Percentiles rank a stretch among this genome's conserved stretches.
Conservation (phyloP, 2,329 filamentous ascomycete genomes). For the Sphaerulina musiva region DNA sequence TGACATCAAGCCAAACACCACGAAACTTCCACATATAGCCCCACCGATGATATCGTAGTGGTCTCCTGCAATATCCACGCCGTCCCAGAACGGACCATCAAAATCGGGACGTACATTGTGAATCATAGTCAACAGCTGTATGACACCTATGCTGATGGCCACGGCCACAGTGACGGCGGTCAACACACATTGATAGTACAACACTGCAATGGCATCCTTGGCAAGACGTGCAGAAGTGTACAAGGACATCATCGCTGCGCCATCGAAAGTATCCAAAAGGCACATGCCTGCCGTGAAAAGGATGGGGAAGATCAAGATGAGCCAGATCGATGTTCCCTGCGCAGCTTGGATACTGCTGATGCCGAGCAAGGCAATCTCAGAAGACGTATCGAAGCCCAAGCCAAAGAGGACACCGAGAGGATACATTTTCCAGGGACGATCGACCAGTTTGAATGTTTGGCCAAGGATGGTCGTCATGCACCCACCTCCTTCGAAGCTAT, state of each 20-base stretch:
- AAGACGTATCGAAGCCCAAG: conserved; percentile 90
- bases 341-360: conserved; percentile 84
- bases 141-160: conserved; percentile 73
- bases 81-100: conserved; percentile 80
- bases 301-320: conserved; percentile 85
- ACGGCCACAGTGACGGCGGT: conserved; percentile 78
- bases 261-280: conserved; percentile 83
- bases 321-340: conserved; percentile 81
- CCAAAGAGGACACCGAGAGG: conserved; percentile 80
- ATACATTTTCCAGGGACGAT: conserved; percentile 90
- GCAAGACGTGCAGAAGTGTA: conserved; percentile 77
- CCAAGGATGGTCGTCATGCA: conserved; percentile 66
- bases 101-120: conserved; percentile 65
- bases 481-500: conserved; percentile 70
- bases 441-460: conserved; percentile 66
- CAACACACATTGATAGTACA: conserved; percentile 88
- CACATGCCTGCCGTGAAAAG: conserved; percentile 96
- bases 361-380: conserved; percentile 84
- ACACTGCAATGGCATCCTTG: conserved; percentile 75
- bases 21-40: conserved; percentile 75
- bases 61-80: conserved; percentile 67
- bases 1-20: conserved; percentile 67
- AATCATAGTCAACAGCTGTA: conserved; percentile 75
- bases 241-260: conserved; percentile 88
- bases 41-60: conserved; percentile 83